Base-by-base conservation (phyloP, 164 flowering plant genomes). In the Annona cherimola region DNA sequence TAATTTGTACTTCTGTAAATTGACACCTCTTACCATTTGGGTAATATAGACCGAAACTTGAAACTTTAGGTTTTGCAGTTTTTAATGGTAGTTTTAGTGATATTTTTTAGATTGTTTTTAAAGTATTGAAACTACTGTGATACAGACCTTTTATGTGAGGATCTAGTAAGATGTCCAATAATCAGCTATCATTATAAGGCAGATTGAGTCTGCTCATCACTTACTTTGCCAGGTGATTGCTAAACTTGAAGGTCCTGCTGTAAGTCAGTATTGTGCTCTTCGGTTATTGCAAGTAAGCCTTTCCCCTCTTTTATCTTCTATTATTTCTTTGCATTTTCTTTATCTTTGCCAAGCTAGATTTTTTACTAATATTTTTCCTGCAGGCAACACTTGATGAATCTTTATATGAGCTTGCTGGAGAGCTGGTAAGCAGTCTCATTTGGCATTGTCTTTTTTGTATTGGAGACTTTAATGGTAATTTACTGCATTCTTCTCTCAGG, bases 381-480 rank as follows among this genome's bases (percentile, higher is more conserved):
- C 88, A 95, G 94, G 99, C 98, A 74, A 93, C 98, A 68, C 93
- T 95, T 54, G 97, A 93, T 73, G 99, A 93, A 78, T 91, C 96
- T 69, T 81, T 95, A 63, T 95, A 95, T 83, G 99, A 95, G 82
- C 96, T 95, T 70, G 99, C 98, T 73, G 99, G 99, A 71, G 99
- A 95, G 81, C 93, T 95, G 98, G 99, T 95, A 91, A 42, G 71
- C 41, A 7, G 73, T 76, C 14, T 40, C 45, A 42, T 62, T 26
- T 3, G 46, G 16, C 40, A 40, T 16, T 50, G 7, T 64, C 8
- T 12, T 2, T 61, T 45, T 61, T 14, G 19, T 54, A n/a, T 59
- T n/a, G 5, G 45, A 69, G 16, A 4, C 39, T 50, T 45, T 68
- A 9, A n/a, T 69, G 44, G 19, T 66, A 69, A 9, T 74, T 45